Evolutionary conservation across 495 filamentous ascomycete genomes (phyloP).

Genomic region (Penicillium atrosanguineum): DNA sequence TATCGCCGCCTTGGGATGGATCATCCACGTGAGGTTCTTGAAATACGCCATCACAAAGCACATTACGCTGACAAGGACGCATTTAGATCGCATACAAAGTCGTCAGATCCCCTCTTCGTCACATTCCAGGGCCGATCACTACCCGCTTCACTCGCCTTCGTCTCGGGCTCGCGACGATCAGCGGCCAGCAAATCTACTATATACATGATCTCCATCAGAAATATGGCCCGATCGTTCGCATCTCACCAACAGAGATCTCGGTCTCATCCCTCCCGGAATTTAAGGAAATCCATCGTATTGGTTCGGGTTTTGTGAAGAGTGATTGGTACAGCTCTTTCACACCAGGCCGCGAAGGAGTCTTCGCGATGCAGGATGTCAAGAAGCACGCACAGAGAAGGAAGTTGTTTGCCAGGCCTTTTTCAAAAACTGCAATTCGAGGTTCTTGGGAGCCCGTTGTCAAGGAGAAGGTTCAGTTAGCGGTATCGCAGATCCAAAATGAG

Average conservation of each 20-base stretch:
- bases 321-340: neutral
- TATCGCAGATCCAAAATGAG: neutral
- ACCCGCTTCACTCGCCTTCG: neutral
- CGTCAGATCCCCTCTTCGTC: neutral
- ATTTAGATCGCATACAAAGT: too few species aligned
- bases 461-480: neutral
- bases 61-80: too few species aligned
- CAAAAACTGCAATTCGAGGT: neutral
- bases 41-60: too few species aligned
- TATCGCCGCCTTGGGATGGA: too few species aligned
- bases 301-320: neutral
- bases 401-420: neutral
- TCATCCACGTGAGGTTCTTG: too few species aligned
- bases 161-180: constrained; percentile 15
- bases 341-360: neutral
- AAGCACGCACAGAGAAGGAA: neutral
- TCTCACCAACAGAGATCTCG: neutral
- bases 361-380: neutral
- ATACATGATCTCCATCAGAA: constrained; percentile 40
- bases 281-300: neutral
- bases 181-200: constrained; percentile 34
- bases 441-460: neutral
- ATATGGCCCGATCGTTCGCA: neutral
- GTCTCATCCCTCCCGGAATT: neutral
- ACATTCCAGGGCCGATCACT: neutral